Evolutionary conservation across 768 basidiomycete genomes (phyloP).

Genomic region (Mycena amicta): DNA sequence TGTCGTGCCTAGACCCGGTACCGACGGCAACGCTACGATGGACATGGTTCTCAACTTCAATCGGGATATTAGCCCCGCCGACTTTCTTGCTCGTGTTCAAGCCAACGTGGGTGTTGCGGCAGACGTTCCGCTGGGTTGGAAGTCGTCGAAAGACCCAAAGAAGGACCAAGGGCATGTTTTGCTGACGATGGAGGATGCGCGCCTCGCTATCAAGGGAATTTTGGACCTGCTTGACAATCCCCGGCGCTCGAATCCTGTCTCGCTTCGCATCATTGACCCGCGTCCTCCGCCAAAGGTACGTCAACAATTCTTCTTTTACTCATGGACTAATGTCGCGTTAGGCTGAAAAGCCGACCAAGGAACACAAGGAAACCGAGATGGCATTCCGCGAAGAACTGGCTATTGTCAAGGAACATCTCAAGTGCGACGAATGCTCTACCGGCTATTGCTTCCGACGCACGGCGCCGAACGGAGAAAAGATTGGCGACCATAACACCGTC

Average conservation of each 20-base stretch:
- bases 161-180: background rate
- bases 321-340: background rate
- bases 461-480: background rate
- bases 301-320: background rate
- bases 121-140: background rate
- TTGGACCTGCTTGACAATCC: background rate
- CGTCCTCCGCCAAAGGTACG: background rate
- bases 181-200: background rate
- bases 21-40: background rate
- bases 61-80: background rate
- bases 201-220: background rate
- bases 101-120: background rate
- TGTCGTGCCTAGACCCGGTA: background rate
- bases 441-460: background rate
- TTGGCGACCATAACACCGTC: background rate
- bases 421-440: background rate
- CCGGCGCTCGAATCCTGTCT: background rate
- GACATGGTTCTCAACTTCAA: background rate
- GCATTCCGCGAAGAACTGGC: conserved; percentile 1
- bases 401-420: conserved; percentile 2
- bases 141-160: background rate
- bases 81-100: background rate
- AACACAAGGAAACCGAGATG: background rate
- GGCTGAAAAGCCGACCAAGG: background rate
- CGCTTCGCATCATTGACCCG: background rate